A percentile compares a stretch with the other conserved stretches of the same genome.
Evolutionary conservation across 805 yeast species (phyloP).

Genomic region (Ogataea pignaliae): DNA sequence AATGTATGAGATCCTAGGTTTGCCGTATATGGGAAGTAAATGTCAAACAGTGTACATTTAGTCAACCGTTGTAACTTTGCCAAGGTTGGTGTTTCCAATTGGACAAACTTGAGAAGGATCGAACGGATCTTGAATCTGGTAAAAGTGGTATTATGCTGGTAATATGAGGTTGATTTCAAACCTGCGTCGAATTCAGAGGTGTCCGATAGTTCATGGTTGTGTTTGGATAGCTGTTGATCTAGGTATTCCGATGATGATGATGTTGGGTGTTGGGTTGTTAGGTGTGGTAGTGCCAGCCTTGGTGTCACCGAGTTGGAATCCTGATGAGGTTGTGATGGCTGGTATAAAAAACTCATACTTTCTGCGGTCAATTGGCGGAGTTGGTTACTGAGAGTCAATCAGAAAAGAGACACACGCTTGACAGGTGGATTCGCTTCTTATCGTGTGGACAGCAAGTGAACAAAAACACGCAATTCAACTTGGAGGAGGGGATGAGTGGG

Average conservation of each 20-base stretch:
- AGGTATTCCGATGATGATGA: slow-evolving; percentile 5
- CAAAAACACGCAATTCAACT: no score
- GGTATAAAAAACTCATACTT: neutral
- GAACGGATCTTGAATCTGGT: slow-evolving; percentile 52
- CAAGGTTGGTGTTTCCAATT: slow-evolving; percentile 62
- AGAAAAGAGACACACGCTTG: no score
- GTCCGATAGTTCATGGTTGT: slow-evolving; percentile 14
- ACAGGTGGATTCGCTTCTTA: no score
- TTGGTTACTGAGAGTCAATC: no score
- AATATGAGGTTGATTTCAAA: slow-evolving; percentile 61
- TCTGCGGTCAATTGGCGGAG: no score
- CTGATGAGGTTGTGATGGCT: slow-evolving; percentile 3
- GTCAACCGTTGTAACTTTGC: slow-evolving; percentile 47
- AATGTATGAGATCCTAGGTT: slow-evolving; percentile 91
- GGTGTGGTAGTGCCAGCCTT: neutral
- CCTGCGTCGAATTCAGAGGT: slow-evolving; percentile 61
- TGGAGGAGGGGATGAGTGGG: no score
- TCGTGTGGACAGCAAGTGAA: neutral
- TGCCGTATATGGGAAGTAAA: slow-evolving; percentile 83
- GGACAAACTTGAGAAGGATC: slow-evolving; percentile 48
- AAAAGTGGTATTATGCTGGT: slow-evolving; percentile 52
- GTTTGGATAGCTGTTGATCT: slow-evolving; percentile 6
- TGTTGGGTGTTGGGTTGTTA: neutral
- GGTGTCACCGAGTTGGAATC: neutral
- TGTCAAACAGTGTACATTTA: slow-evolving; percentile 53